Percentiles rank a stretch among this genome's conserved stretches.
phyloP scores from a whole-genome alignment of 1,284 basidiomycete genomes.

The Rhodotorula sp. region DNA sequence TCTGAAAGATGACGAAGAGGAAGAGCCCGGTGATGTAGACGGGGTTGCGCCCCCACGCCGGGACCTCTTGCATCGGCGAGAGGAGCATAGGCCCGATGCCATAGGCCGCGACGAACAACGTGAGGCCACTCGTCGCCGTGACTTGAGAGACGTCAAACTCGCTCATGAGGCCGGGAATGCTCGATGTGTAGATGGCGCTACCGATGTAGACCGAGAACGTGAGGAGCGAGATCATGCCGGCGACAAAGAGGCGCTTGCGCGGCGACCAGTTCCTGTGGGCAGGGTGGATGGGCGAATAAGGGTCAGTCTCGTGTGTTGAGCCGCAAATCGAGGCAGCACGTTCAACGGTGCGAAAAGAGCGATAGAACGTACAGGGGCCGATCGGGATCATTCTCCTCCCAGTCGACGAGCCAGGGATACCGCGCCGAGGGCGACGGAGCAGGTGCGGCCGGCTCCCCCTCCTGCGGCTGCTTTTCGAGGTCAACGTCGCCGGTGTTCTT shows the following conservation, averaged over 20 bases:
- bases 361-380: slow-evolving; percentile 46
- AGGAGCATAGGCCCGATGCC: slow-evolving; percentile 47
- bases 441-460: background rate
- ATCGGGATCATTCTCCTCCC: slow-evolving; percentile 48
- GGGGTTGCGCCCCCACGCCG: slow-evolving; percentile 43
- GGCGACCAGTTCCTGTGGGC: slow-evolving; percentile 48
- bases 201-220: slow-evolving; percentile 51
- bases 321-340: background rate
- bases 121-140: slow-evolving; percentile 37
- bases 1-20: slow-evolving; percentile 35
- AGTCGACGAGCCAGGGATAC: slow-evolving; percentile 21
- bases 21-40: slow-evolving; percentile 42
- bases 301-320: background rate
- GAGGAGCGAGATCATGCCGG: slow-evolving; percentile 46
- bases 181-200: slow-evolving; percentile 46
- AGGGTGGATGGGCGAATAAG: too few species aligned
- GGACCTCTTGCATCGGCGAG: slow-evolving; percentile 49
- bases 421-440: background rate
- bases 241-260: slow-evolving; percentile 47
- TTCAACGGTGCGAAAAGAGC: background rate
- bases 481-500: background rate
- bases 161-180: slow-evolving; percentile 42
- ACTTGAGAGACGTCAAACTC: slow-evolving; percentile 33
- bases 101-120: slow-evolving; percentile 40
- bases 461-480: slow-evolving; percentile 1